phyloP scores from a whole-genome alignment of 2,329 filamentous ascomycete species.

The Penicillium sp. region DNA sequence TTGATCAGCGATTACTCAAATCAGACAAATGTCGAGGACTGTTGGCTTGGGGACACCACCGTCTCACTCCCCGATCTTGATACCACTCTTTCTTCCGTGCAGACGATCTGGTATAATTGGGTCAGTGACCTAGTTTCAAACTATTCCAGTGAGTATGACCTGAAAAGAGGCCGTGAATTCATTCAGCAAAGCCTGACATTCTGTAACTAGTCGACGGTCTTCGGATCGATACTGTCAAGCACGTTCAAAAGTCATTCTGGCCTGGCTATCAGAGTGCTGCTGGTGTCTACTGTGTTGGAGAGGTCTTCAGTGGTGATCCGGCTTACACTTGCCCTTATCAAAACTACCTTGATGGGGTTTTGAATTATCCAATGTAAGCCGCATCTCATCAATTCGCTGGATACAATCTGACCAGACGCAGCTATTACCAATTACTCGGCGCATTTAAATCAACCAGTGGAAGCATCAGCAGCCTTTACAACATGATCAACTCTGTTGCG shows the following conservation, averaged over 20 bases:
- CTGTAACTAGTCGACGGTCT: constrained; percentile 43
- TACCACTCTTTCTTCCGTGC: constrained; percentile 49
- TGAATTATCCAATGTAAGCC: constrained; percentile 43
- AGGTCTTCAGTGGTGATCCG: constrained; percentile 40
- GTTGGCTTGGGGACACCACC: constrained; percentile 51
- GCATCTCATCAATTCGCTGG: neutral
- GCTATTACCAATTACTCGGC: constrained; percentile 35
- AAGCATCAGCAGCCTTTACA: constrained; percentile 31
- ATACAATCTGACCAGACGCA: constrained; percentile 33
- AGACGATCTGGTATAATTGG: constrained; percentile 53
- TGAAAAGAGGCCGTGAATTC: too few species aligned
- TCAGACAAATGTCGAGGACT: constrained; percentile 41
- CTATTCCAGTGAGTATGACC: constrained; percentile 50
- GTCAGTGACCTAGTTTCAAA: constrained; percentile 52
- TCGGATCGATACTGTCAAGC: constrained; percentile 47
- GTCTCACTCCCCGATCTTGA: constrained; percentile 58
- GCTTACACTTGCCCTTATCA: constrained; percentile 43
- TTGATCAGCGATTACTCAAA: constrained; percentile 48
- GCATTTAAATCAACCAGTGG: constrained; percentile 32
- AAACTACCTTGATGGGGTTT: constrained; percentile 40
- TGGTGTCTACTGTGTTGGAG: constrained; percentile 46
- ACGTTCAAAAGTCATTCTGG: constrained; percentile 46
- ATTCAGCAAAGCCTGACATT: neutral
- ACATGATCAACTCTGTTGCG: constrained; percentile 31
- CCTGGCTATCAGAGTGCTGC: constrained; percentile 35